Evolutionary conservation across 768 basidiomycete species (phyloP).

Genomic region (Sarcodon aspratus): DNA sequence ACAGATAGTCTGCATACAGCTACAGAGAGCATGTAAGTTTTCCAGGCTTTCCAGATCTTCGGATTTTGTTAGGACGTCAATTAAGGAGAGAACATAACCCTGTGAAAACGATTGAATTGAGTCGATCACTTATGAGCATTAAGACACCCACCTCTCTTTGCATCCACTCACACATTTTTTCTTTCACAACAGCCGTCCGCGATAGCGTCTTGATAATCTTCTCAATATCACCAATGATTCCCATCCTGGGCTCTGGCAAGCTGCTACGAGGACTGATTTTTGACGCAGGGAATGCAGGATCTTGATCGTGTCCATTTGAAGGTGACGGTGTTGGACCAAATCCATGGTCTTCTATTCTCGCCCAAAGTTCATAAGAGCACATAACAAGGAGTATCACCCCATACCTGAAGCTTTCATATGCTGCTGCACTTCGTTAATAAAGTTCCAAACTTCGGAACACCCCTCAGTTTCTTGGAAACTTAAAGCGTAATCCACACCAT

Average conservation of each 20-base stretch:
- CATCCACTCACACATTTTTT: constrained; percentile 84
- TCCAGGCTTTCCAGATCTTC: constrained; percentile 90
- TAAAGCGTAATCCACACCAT: constrained; percentile 88
- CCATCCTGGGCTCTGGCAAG: constrained; percentile 66
- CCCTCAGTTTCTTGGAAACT: constrained; percentile 96
- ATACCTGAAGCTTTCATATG: constrained; percentile 61
- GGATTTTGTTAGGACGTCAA: constrained; percentile 75
- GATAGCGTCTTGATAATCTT: constrained; percentile 64
- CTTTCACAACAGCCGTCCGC: constrained; percentile 62
- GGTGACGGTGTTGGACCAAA: constrained; percentile 45
- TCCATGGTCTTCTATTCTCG: neutral
- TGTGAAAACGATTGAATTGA: constrained; percentile 18
- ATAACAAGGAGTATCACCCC: constrained; percentile 11
- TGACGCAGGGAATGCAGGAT: constrained; percentile 41
- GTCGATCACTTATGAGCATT: neutral
- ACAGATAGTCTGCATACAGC: constrained; percentile 93
- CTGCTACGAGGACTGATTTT: constrained; percentile 62
- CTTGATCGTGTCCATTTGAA: constrained; percentile 34
- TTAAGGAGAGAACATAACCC: constrained; percentile 83
- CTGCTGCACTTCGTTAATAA: constrained; percentile 84
- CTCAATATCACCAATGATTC: constrained; percentile 73
- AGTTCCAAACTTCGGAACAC: constrained; percentile 95
- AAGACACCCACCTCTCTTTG: constrained; percentile 59
- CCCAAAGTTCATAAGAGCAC: neutral
- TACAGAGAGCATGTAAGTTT: constrained; percentile 84